Conservation (phyloP, 2,329 filamentous ascomycete species). For the Exserohilum rostratum region DNA sequence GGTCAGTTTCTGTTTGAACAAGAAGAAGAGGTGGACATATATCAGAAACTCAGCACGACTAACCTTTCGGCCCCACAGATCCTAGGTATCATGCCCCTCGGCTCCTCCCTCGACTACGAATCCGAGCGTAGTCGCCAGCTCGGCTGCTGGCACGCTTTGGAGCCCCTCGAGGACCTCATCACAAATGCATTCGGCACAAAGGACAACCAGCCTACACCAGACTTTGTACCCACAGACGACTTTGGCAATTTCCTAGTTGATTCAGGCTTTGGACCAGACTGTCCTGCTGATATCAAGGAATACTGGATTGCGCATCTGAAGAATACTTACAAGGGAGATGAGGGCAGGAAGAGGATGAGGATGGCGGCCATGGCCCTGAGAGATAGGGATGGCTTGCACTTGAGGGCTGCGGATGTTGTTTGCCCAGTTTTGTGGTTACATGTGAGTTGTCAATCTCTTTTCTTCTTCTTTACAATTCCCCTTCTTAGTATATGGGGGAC, state of each 20-base stretch:
- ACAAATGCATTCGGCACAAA: constrained; percentile 46
- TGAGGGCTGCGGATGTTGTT: constrained; percentile 53
- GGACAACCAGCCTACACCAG: constrained; percentile 45
- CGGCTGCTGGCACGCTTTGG: constrained; percentile 57
- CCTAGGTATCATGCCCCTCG: constrained; percentile 58
- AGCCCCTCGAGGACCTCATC: constrained; percentile 45
- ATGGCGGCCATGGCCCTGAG: constrained; percentile 59
- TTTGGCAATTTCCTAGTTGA: constrained; percentile 56
- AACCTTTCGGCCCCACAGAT: constrained; percentile 50
- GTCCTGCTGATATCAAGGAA: constrained; percentile 43
- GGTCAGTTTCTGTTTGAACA: no score
- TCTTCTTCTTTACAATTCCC: neutral
- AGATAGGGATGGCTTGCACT: constrained; percentile 57
- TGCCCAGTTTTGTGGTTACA: constrained; percentile 61
- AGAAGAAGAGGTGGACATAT: neutral
- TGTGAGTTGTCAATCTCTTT: constrained; percentile 29
- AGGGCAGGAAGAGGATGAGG: constrained; percentile 53
- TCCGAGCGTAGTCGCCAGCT: constrained; percentile 51
- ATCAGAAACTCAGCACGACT: no score
- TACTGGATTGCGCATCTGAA: constrained; percentile 56
- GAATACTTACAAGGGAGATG: constrained; percentile 57
- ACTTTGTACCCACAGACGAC: constrained; percentile 51
- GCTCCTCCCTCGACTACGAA: constrained; percentile 60
- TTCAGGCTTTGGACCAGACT: constrained; percentile 55
- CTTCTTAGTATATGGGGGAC: no score